Evolutionary conservation across 345 rosid genomes (phyloP).

Genomic region (Linum tenue): DNA sequence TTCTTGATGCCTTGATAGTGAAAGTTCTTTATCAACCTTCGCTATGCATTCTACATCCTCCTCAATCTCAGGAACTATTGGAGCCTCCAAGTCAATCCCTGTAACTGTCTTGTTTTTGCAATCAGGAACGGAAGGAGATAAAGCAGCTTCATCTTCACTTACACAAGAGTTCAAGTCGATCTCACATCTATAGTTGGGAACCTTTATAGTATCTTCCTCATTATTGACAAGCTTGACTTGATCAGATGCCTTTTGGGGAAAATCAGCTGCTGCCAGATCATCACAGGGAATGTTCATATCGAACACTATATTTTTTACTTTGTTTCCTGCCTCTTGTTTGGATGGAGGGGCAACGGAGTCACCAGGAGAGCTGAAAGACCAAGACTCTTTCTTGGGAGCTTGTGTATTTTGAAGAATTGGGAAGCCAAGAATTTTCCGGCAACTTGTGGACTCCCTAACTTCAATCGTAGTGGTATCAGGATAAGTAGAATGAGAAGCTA

Average conservation of each 20-base stretch:
- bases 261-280: conserved; percentile 26
- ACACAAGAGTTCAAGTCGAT: conserved; percentile 59
- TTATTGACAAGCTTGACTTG: conserved; percentile 29
- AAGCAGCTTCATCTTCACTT: conserved; percentile 29
- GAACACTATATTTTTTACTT: conserved; percentile 32
- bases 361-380: conserved; percentile 13
- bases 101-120: conserved; percentile 21
- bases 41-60: conserved; percentile 16
- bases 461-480: conserved; percentile 26
- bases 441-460: conserved; percentile 25
- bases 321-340: conserved; percentile 14
- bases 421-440: conserved; percentile 27
- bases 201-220: conserved; percentile 26
- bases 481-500: conserved; percentile 32
- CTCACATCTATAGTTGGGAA: conserved; percentile 21
- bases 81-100: conserved; percentile 58
- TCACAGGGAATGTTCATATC: conserved; percentile 86
- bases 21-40: conserved; percentile 19
- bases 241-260: conserved; percentile 23
- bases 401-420: conserved; percentile 24
- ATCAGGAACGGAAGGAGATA: conserved; percentile 21
- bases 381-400: conserved; percentile 25
- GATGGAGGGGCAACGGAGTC: conserved; percentile 9
- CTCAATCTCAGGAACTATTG: conserved; percentile 26
- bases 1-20: conserved; percentile 13